phyloP scores from a whole-genome alignment of 768 basidiomycete genomes.

The Kwoniella newhampshirensis region DNA sequence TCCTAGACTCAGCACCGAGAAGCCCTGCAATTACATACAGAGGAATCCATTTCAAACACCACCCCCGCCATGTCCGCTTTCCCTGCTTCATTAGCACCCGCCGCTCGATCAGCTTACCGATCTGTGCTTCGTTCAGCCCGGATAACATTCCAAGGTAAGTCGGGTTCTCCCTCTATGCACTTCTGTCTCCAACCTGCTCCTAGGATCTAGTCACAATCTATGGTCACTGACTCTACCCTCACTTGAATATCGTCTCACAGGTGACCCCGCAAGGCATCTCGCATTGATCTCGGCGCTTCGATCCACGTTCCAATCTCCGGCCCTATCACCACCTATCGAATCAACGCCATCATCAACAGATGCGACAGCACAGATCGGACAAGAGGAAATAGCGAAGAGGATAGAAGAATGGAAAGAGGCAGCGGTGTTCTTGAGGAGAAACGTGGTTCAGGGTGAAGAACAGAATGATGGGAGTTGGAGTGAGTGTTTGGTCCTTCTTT shows the following conservation, averaged over 20 bases:
- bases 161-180: no score
- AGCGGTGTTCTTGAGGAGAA: conserved; percentile 70
- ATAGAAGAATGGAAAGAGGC: conserved; percentile 65
- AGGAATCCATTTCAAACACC: not conserved
- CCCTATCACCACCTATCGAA: conserved; percentile 40
- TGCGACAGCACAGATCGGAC: not conserved
- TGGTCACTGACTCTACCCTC: not conserved
- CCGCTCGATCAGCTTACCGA: conserved; percentile 42
- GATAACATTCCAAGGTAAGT: conserved; percentile 44
- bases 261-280: conserved; percentile 23
- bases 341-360: conserved; percentile 14
- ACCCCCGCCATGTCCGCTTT: conserved; percentile 28
- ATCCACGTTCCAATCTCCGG: conserved; percentile 44
- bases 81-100: conserved; percentile 26
- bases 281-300: conserved; percentile 35
- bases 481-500: conserved; percentile 58
- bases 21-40: no score
- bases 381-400: conserved; percentile 32
- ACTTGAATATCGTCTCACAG: conserved; percentile 2
- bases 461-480: conserved; percentile 60
- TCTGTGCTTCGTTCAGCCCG: conserved; percentile 34
- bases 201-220: not conserved
- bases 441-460: conserved; percentile 77
- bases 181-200: no score
- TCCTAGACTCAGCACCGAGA: no score